phyloP scores from a whole-genome alignment of 441 rosid species.

The Gossypium davidsonii region DNA sequence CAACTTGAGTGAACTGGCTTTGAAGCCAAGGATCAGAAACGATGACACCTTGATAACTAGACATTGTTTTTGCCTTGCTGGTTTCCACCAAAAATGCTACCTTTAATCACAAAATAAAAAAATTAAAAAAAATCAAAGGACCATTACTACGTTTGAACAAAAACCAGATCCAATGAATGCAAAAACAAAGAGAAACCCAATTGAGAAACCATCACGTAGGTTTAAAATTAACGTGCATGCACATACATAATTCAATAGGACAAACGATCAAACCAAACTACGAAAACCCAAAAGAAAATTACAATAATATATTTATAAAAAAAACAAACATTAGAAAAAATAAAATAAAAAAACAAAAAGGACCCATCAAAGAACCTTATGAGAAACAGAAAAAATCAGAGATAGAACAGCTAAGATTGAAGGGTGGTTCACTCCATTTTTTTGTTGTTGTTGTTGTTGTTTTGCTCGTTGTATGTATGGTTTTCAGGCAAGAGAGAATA shows the following conservation, averaged over 20 bases:
- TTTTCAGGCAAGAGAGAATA: background rate
- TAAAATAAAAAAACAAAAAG: background rate
- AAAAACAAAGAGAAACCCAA: conserved; percentile 16
- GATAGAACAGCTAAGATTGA: conserved; percentile 10
- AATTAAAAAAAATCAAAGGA: background rate
- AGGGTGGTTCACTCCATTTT: background rate
- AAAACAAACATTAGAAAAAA: background rate
- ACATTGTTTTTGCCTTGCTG: conserved; percentile 44
- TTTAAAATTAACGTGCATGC: conserved; percentile 18
- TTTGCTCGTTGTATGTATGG: background rate
- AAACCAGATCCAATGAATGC: conserved; percentile 3
- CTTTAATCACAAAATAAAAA: background rate
- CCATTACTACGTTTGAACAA: background rate
- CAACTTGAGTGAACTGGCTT: conserved; percentile 98
- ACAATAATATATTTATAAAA: background rate
- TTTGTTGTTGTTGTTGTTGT: background rate
- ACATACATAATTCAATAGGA: background rate
- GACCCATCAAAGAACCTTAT: conserved; percentile 11
- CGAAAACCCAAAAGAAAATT: background rate
- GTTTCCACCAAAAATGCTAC: conserved; percentile 14
- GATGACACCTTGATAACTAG: conserved; percentile 81
- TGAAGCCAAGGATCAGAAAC: conserved; percentile 99
- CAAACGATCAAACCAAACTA: background rate
- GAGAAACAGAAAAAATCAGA: background rate
- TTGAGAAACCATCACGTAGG: background rate